These are phyloP conservation scores for Xerophyta viscosa DNA, from an alignment of 106 monocot species.

Conservation along the genomic window DNA sequence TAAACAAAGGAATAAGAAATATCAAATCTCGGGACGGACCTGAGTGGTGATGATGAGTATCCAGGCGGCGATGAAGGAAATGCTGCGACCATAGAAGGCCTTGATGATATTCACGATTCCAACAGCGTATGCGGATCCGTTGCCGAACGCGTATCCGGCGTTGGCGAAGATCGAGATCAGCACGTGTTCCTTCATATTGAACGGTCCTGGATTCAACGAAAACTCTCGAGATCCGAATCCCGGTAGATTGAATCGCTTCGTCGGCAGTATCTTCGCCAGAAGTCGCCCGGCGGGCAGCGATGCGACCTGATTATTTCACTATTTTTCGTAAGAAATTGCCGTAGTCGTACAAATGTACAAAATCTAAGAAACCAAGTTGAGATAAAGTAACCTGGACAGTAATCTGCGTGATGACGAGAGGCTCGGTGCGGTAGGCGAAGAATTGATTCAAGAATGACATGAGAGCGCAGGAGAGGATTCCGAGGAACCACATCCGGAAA, in stretches of 20 bases:
- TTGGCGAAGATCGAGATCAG: constrained; percentile 96
- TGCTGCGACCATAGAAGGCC: constrained; percentile 70
- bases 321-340: too few species aligned
- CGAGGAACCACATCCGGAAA: constrained; percentile 93
- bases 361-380: too few species aligned
- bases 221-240: constrained; percentile 52
- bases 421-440: constrained; percentile 88
- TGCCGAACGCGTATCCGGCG: constrained; percentile 84
- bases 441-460: constrained; percentile 95
- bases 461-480: constrained; percentile 61
- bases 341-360: too few species aligned
- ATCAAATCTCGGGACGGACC: constrained; percentile 23
- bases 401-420: constrained; percentile 84
- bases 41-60: constrained; percentile 84
- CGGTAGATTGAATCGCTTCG: constrained; percentile 39
- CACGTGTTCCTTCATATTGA: constrained; percentile 97
- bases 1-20: too few species aligned
- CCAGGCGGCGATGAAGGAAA: constrained; percentile 76
- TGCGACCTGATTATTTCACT: constrained; percentile 60
- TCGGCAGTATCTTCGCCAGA: constrained; percentile 53
- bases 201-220: constrained; percentile 90
- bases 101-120: constrained; percentile 71
- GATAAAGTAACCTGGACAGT: constrained; percentile 34
- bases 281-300: constrained; percentile 76
- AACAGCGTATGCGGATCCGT: constrained; percentile 81